Base-by-base conservation (phyloP, 352 stramenopile genomes). In the Pythium oligandrum region DNA sequence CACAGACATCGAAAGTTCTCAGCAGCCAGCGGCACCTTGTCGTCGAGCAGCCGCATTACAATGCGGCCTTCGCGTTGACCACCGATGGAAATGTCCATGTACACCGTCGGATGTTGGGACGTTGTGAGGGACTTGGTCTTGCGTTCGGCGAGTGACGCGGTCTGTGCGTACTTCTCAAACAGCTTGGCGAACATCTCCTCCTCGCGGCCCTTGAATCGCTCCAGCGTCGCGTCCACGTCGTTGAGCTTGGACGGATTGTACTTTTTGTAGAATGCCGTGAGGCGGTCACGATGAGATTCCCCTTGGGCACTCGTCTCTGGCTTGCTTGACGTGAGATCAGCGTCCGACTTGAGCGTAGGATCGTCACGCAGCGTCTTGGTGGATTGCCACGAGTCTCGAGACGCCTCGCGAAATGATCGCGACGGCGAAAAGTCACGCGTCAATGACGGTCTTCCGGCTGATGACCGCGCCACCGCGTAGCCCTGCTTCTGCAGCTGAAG, bases 1-100 rank as follows among this genome's bases (percentile, higher is more conserved):
- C 79, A 90, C 33, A 90, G 57, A 34, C 71, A 88, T 10, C 79
- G 80, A 66, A 98, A 99, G 66, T 98, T 99, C 61, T 98, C 93
- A 11, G 91, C 94, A 44, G 96, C 96, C 55, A 96, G 94, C 12
- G 96, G 96, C 34, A 88, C 92, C 48, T 85, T 68, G 69, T 98
- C 87, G 50, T 89, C 90, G 17, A 98, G 96, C 30, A 99, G 74
- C 59, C 97, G 91, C 74, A 98, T 90, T 60, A 98, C 93, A 53
- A 98, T 90, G 32, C 94, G 72, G 32, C 96, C 96, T 1, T 85
- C 74, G 10, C 78, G 70, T 36, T 75, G 69, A 9, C 74, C 83
- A 33, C 80, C 82, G 44, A 98, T 88, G 12, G 77, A 82, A 53
- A 99, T 83, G 68, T 99, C 95, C 60, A 99, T 96, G 71, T 97